These are phyloP conservation scores for Monosporascus sp. DNA, from an alignment of 2,329 filamentous ascomycete species.

Conservation along the genomic window DNA sequence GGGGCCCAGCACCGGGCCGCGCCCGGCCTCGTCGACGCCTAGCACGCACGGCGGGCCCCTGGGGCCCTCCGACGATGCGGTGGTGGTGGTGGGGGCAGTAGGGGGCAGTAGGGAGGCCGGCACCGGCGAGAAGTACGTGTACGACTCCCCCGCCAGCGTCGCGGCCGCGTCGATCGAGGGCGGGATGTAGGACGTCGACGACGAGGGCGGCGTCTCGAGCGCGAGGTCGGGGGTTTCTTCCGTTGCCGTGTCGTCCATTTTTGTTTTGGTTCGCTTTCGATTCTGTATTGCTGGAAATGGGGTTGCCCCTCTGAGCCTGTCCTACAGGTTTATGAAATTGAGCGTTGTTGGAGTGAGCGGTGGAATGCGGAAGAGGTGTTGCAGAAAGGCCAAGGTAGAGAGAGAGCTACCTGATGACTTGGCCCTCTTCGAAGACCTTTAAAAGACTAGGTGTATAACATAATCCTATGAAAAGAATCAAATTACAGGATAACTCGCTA, in stretches of 20 bases:
- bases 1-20: slow-evolving; percentile 84
- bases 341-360: too few relatives aligned
- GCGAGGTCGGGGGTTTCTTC: slow-evolving; percentile 26
- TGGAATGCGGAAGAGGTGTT: too few relatives aligned
- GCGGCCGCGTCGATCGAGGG: slow-evolving; percentile 57
- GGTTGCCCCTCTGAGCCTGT: neutral
- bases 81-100: slow-evolving; percentile 16
- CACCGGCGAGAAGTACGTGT: slow-evolving; percentile 65
- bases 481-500: too few relatives aligned
- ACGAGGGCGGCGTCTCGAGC: slow-evolving; percentile 25
- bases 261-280: neutral
- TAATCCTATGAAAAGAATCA: too few relatives aligned
- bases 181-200: slow-evolving; percentile 48
- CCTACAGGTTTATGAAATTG: too few relatives aligned
- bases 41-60: slow-evolving; percentile 60
- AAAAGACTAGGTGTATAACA: too few relatives aligned
- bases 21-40: slow-evolving; percentile 89
- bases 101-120: slow-evolving; percentile 53
- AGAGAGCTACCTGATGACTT: too few relatives aligned
- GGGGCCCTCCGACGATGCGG: slow-evolving; percentile 26
- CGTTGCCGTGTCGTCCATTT: slow-evolving; percentile 36
- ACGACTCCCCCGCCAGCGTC: slow-evolving; percentile 61
- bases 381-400: too few relatives aligned
- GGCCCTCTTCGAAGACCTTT: too few relatives aligned
- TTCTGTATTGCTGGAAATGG: neutral